A percentile compares a stretch with the other conserved stretches of the same genome.
These are phyloP conservation scores for Hemileccinum impolitum DNA, from an alignment of 768 basidiomycete species.

Conservation along the genomic window DNA sequence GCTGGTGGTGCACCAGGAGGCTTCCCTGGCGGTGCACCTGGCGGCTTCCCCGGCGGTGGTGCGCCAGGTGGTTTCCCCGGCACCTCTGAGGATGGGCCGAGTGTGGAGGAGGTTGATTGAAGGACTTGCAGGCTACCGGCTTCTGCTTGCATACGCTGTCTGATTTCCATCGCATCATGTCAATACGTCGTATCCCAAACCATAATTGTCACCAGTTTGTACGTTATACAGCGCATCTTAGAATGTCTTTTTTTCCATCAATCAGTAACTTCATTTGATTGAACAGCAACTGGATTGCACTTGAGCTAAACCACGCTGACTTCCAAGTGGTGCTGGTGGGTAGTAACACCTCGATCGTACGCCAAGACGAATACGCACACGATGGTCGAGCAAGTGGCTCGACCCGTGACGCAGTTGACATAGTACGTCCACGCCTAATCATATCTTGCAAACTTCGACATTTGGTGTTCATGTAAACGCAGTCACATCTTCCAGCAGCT, in stretches of 20 bases:
- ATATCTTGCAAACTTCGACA: background rate
- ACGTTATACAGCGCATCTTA: too few species aligned
- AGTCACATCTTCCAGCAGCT: slow-evolving; percentile 44
- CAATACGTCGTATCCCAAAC: slow-evolving; percentile 29
- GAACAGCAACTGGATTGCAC: too few species aligned
- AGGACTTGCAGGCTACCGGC: slow-evolving; percentile 12
- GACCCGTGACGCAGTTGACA: slow-evolving; percentile 22
- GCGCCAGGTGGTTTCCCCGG: slow-evolving; percentile 72
- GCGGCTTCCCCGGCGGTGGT: slow-evolving; percentile 52
- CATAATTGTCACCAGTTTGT: slow-evolving; percentile 30
- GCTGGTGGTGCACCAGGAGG: slow-evolving; percentile 50
- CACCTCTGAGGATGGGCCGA: slow-evolving; percentile 76
- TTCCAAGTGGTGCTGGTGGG: background rate
- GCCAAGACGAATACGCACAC: too few species aligned
- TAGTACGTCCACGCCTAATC: slow-evolving; percentile 19
- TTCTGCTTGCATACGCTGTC: slow-evolving; percentile 21
- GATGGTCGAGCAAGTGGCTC: slow-evolving; percentile 26
- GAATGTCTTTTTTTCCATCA: too few species aligned
- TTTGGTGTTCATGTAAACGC: slow-evolving; percentile 5
- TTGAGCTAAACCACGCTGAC: background rate
- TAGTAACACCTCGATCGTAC: background rate
- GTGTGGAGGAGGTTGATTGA: slow-evolving; percentile 90
- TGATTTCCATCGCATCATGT: slow-evolving; percentile 28
- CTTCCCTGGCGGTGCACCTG: slow-evolving; percentile 57
- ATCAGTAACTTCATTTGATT: too few species aligned